Conservation (phyloP, 1,284 basidiomycete species). For the Cutaneotrichosporon cutaneum region DNA sequence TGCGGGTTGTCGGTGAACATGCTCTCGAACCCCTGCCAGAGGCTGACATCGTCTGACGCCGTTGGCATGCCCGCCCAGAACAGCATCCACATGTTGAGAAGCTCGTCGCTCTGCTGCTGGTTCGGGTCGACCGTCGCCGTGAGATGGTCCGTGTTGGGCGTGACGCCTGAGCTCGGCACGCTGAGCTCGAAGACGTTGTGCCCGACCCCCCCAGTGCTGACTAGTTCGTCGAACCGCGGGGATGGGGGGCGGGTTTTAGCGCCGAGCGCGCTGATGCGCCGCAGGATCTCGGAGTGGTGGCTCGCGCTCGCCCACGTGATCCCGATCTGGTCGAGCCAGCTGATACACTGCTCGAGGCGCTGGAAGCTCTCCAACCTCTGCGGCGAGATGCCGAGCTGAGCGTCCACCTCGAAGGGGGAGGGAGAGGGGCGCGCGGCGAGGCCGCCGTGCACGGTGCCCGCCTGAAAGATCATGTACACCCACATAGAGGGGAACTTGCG, state of each 20-base stretch:
- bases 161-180: background rate
- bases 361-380: conserved; percentile 8
- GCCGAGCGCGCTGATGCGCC: conserved; percentile 18
- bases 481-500: conserved; percentile 21
- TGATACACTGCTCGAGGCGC: conserved; percentile 23
- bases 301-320: conserved; percentile 20
- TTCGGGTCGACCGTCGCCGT: background rate
- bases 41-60: conserved; percentile 3
- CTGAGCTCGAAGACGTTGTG: background rate
- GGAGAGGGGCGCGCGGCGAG: conserved; percentile 10
- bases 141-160: background rate
- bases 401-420: background rate
- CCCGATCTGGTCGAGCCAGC: conserved; percentile 21
- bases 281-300: conserved; percentile 22
- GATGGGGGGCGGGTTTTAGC: conserved; percentile 14
- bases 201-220: too few species aligned
- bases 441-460: conserved; percentile 21
- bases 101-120: conserved; percentile 5
- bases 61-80: conserved; percentile 16
- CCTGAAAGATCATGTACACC: conserved; percentile 25
- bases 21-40: conserved; percentile 11
- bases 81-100: conserved; percentile 13
- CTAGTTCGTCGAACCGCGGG: background rate
- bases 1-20: conserved; percentile 11
- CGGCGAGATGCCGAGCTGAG: background rate